A percentile compares a stretch with the other conserved stretches of the same genome.
Evolutionary conservation across 2,329 filamentous ascomycete genomes (phyloP).

Genomic region (Pseudogymnoascus sp.): DNA sequence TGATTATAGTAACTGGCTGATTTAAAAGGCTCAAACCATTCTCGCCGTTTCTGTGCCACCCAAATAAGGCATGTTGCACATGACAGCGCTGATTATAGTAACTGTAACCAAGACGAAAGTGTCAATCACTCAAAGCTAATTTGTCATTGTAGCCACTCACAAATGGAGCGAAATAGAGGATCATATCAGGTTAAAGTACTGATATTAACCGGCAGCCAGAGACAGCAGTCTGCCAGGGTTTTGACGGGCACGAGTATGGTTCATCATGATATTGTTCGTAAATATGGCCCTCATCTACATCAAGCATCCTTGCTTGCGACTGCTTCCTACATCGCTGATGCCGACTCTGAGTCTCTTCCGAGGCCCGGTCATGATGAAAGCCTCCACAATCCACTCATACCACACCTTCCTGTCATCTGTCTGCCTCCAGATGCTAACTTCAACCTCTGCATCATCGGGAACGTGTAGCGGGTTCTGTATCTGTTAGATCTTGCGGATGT

Average conservation of each 20-base stretch:
- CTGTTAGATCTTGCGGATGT: constrained; percentile 13
- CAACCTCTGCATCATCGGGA: constrained; percentile 75
- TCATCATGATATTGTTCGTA: not conserved
- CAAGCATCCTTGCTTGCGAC: constrained; percentile 60
- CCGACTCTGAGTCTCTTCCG: constrained; percentile 57
- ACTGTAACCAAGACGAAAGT: not conserved
- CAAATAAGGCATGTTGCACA: not conserved
- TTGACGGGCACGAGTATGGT: not conserved
- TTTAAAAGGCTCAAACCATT: not conserved
- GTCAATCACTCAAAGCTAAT: not conserved
- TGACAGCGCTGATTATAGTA: not conserved
- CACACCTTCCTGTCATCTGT: constrained; percentile 94
- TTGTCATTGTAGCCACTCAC: not conserved
- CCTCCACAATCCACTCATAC: constrained; percentile 97
- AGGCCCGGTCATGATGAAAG: constrained; percentile 59
- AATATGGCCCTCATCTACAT: constrained; percentile 41
- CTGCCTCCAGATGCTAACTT: constrained; percentile 91
- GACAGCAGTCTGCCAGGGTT: too few relatives aligned
- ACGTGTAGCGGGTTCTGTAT: constrained; percentile 75
- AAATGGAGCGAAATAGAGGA: not conserved
- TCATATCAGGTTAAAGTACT: not conserved
- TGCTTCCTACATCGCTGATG: constrained; percentile 59
- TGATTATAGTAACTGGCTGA: not conserved
- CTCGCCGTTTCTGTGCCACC: too few relatives aligned
- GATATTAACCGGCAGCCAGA: not conserved